phyloP scores from a whole-genome alignment of 192 early-diverging fungal genomes.

The Phlyctochytrium bullatum region DNA sequence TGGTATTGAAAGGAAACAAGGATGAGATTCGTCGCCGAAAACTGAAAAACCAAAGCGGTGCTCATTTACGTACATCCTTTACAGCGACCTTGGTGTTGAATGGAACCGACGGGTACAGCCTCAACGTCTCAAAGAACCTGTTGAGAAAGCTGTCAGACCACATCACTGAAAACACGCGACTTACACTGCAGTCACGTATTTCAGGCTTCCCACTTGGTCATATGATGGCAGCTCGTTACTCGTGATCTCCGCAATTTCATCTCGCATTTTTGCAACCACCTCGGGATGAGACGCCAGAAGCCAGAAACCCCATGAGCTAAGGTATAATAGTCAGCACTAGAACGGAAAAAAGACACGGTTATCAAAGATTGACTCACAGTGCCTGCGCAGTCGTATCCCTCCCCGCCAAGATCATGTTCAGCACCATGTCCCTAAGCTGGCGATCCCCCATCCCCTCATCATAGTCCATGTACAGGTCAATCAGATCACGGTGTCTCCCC shows the following conservation, averaged over 20 bases:
- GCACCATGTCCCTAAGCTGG: conserved; percentile 28
- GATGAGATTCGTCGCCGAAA: too few relatives aligned
- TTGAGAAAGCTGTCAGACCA: neutral
- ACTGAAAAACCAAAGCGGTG: too few relatives aligned
- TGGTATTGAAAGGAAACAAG: too few relatives aligned
- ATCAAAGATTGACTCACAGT: conserved; percentile 11
- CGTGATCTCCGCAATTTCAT: conserved; percentile 27
- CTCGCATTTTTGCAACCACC: conserved; percentile 11
- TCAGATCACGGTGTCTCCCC: conserved; percentile 31
- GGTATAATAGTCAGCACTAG: neutral
- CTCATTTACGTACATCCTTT: too few relatives aligned
- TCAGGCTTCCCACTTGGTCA: conserved; percentile 37
- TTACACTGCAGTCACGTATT: conserved; percentile 45
- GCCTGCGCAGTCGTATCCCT: conserved; percentile 61
- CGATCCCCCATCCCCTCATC: conserved; percentile 20
- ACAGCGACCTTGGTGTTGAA: too few relatives aligned
- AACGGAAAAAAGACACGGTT: neutral
- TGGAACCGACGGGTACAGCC: conserved; percentile 69
- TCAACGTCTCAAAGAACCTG: conserved; percentile 56
- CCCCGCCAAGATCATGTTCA: conserved; percentile 42
- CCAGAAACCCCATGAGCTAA: conserved; percentile 46
- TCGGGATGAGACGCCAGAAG: conserved; percentile 36
- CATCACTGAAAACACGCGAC: neutral
- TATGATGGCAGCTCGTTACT: conserved; percentile 19
- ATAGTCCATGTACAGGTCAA: conserved; percentile 32